phyloP scores from a whole-genome alignment of 768 basidiomycete genomes.

The Auricularia sp. region DNA sequence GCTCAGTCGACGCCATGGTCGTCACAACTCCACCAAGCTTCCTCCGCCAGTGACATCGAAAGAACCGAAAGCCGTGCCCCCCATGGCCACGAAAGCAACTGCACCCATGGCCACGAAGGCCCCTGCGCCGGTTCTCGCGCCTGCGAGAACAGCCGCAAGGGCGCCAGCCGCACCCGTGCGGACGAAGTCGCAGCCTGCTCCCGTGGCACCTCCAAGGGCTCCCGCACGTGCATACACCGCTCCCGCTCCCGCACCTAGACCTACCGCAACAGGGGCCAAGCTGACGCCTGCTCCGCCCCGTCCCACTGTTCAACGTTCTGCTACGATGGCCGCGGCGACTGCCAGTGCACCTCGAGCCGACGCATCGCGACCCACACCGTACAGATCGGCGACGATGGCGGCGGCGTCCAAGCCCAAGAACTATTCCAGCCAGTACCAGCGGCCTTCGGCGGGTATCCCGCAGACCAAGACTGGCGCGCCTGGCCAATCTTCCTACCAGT shows the following conservation, averaged over 20 bases:
- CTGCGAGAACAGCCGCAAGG: slow-evolving; percentile 15
- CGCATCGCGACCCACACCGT: neutral
- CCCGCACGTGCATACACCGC: neutral
- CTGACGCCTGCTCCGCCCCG: neutral
- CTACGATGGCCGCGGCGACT: neutral
- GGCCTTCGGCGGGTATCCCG: neutral
- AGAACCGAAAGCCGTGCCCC: neutral
- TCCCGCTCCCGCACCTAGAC: neutral
- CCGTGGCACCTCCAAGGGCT: neutral
- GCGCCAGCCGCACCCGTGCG: neutral
- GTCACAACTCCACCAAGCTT: slow-evolving; percentile 17
- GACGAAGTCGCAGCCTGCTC: neutral
- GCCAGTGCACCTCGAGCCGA: neutral
- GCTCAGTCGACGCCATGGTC: slow-evolving; percentile 32
- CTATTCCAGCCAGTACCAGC: neutral
- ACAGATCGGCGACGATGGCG: neutral
- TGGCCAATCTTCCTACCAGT: neutral
- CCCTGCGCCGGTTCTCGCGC: slow-evolving; percentile 32
- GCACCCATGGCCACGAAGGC: slow-evolving; percentile 16
- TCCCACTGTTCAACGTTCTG: neutral
- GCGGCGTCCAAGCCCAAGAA: neutral
- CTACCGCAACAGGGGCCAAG: neutral
- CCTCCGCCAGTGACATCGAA: slow-evolving; percentile 7
- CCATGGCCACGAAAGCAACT: neutral
- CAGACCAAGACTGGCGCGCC: neutral